A percentile compares a stretch with the other conserved stretches of the same genome.
phyloP scores from a whole-genome alignment of 352 stramenopile genomes.

The Phytophthora gonapodyides region DNA sequence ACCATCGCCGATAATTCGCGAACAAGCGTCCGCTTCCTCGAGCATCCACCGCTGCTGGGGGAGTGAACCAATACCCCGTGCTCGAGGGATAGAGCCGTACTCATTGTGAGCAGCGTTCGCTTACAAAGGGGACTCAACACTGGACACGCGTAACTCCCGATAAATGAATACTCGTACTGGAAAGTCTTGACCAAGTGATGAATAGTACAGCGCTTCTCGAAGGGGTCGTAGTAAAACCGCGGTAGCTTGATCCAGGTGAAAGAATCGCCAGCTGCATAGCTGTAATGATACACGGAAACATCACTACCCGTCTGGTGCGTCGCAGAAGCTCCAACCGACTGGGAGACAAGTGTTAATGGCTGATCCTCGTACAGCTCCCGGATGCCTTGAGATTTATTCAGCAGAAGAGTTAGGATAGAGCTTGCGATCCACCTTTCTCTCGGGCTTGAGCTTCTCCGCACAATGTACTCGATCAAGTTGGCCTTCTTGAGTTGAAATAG shows the following conservation, averaged over 20 bases:
- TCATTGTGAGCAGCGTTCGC: slow-evolving; percentile 59
- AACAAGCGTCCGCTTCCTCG: slow-evolving; percentile 51
- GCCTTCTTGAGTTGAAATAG: slow-evolving; percentile 49
- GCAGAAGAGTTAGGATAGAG: slow-evolving; percentile 51
- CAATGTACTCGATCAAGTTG: slow-evolving; percentile 52
- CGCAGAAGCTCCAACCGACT: slow-evolving; percentile 18
- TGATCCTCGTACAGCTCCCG: slow-evolving; percentile 56
- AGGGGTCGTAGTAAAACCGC: slow-evolving; percentile 64
- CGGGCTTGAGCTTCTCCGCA: slow-evolving; percentile 26
- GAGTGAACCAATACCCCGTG: slow-evolving; percentile 54
- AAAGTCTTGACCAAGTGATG: slow-evolving; percentile 65
- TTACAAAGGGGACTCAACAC: slow-evolving; percentile 68
- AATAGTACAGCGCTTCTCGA: slow-evolving; percentile 57
- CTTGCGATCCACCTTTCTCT: slow-evolving; percentile 46
- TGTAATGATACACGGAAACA: slow-evolving; percentile 41
- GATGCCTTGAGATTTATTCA: slow-evolving; percentile 55
- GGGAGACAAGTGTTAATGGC: slow-evolving; percentile 15
- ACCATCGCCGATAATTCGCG: slow-evolving; percentile 51
- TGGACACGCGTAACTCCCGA: slow-evolving; percentile 44
- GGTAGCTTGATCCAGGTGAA: slow-evolving; percentile 71
- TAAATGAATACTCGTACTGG: slow-evolving; percentile 68
- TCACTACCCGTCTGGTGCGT: slow-evolving; percentile 29
- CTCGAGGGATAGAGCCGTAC: slow-evolving; percentile 56
- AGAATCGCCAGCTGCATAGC: slow-evolving; percentile 47
- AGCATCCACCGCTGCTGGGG: slow-evolving; percentile 17